Conservation (phyloP, 805 yeast genomes). For the Clavispora vitiphila region DNA sequence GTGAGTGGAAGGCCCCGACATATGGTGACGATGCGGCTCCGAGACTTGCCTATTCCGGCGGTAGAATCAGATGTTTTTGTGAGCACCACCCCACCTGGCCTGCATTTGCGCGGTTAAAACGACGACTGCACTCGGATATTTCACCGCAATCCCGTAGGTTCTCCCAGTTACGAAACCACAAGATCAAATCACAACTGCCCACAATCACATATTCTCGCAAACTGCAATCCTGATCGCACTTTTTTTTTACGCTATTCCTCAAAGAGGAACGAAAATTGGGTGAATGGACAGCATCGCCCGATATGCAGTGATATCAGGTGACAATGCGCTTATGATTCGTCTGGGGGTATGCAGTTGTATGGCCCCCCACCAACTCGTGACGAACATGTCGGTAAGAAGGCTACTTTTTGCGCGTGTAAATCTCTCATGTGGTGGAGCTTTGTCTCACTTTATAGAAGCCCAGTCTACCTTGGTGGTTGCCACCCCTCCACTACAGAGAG, state of each 20-base stretch:
- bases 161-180: too few species aligned
- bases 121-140: too few species aligned
- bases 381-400: neutral
- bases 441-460: neutral
- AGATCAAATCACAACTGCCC: too few species aligned
- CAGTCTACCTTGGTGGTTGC: neutral
- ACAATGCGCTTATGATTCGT: neutral
- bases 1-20: neutral
- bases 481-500: too few species aligned
- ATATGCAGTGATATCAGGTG: neutral
- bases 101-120: neutral
- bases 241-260: too few species aligned
- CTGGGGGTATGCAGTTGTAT: neutral
- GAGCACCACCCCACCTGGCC: neutral
- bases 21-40: slow-evolving; percentile 3
- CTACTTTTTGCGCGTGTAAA: neutral
- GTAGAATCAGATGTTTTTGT: neutral
- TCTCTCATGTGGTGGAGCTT: neutral
- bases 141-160: too few species aligned
- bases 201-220: too few species aligned
- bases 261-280: too few species aligned
- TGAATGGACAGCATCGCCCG: neutral
- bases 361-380: neutral
- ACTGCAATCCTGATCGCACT: too few species aligned
- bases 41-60: neutral